Evolutionary conservation across 805 yeast species (phyloP).

Genomic region (Hermanozyma aechmeae): DNA sequence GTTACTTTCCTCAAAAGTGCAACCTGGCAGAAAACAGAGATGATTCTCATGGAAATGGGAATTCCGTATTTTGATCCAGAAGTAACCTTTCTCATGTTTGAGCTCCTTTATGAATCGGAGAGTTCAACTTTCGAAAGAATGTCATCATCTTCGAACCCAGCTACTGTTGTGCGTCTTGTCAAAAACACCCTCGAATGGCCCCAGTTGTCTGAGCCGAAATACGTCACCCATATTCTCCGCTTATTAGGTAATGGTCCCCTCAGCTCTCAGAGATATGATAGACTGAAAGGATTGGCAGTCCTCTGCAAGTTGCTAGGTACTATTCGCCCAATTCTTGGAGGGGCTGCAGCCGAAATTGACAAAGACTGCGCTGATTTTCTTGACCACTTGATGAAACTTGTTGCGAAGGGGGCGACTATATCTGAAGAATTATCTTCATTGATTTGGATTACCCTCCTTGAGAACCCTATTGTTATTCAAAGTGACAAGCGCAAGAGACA

Average conservation of each 20-base stretch:
- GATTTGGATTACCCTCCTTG: constrained; percentile 23
- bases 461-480: constrained; percentile 10
- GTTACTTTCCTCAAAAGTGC: no score
- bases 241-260: constrained; percentile 24
- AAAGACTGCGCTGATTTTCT: constrained; percentile 41
- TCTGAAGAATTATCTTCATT: constrained; percentile 24
- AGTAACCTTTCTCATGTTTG: no score
- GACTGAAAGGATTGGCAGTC: constrained; percentile 27
- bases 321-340: constrained; percentile 19
- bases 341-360: constrained; percentile 11
- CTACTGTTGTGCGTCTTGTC: no score
- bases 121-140: no score
- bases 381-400: constrained; percentile 34
- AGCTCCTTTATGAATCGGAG: no score
- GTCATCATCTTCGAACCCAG: no score
- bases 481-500: constrained; percentile 12
- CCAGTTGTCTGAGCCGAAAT: no score
- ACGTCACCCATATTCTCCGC: neutral
- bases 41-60: no score
- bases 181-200: no score
- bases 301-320: constrained; percentile 20
- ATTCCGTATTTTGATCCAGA: no score
- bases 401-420: constrained; percentile 29
- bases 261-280: constrained; percentile 19
- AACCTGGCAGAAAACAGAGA: no score